A percentile compares a stretch with the other conserved stretches of the same genome.
Evolutionary conservation across 148 eudicot species (phyloP).

Genomic region (Chenopodium album): DNA sequence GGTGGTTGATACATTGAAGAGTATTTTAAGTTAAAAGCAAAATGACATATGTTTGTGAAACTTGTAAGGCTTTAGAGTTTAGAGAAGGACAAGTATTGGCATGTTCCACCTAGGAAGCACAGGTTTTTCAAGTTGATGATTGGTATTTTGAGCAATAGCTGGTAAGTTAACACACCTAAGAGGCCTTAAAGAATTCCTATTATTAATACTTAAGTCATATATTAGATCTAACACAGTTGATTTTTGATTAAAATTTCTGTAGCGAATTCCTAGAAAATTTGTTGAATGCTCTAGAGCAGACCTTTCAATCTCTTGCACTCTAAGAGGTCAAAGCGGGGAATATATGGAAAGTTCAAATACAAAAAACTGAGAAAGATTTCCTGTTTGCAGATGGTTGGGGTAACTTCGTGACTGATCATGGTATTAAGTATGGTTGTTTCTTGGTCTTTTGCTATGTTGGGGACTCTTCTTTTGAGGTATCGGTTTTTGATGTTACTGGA

Average conservation of each 20-base stretch:
- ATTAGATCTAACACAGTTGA: neutral
- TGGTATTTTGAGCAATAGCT: slow-evolving; percentile 15
- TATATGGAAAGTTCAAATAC: slow-evolving; percentile 11
- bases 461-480: neutral
- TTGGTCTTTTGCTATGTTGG: slow-evolving; percentile 6
- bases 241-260: neutral
- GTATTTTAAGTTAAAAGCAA: neutral
- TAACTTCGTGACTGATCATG: slow-evolving; percentile 17
- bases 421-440: neutral
- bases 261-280: slow-evolving; percentile 23
- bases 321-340: slow-evolving; percentile 22
- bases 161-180: neutral
- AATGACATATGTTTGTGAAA: slow-evolving; percentile 11
- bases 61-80: neutral
- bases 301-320: neutral
- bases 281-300: neutral
- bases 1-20: neutral
- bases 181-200: neutral
- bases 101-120: slow-evolving; percentile 1
- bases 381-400: slow-evolving; percentile 22
- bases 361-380: neutral
- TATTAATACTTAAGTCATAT: neutral
- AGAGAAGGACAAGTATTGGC: slow-evolving; percentile 15
- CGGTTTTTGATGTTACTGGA: neutral
- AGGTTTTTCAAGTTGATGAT: slow-evolving; percentile 22